Base-by-base conservation (phyloP, 2,329 filamentous ascomycete genomes). In the Aotearoamyces nothofagi region DNA sequence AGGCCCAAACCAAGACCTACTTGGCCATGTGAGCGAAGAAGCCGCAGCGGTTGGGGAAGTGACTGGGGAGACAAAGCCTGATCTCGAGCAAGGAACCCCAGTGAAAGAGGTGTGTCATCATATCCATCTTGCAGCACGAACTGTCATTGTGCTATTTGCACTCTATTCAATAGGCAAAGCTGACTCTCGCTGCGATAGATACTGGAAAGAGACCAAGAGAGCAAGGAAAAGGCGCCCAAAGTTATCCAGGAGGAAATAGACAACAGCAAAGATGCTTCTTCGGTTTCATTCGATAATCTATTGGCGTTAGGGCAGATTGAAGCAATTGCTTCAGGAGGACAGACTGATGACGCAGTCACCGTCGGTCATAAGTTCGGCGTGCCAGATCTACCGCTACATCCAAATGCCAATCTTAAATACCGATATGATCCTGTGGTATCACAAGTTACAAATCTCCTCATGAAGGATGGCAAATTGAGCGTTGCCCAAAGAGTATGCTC, bases 381-480 rank as follows among this genome's bases (percentile, higher is more conserved):
- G 37, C 84, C 84, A 1, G 58, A 62, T 19, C 56, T 75, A 32
- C 72, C 78, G 5, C 60, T 84, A 29, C 67, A 76, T 7, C 63
- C 66, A 32, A 58, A 37, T 24, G 63, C 15, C 54, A 63, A 81
- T 54, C 57, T 87, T 43, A 79, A 84, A 54, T 63, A 81, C 49
- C 72, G 90, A 45, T 92, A 96, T 50, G 79, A 94, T 49, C 72
- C 81, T 2, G 65, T 94, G 5, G 62, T 96, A 26, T 63, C 78
- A 39, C 90, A 94, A 58, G 65, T 96, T 43, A 93, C 84, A 11
- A 86, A 84, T 50, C 63, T 93, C 42, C 56, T 98, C 38, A 98
- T 96, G 87, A 63, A 65, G 44, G 70, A 96, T 54, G 90, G 90
- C 43, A 92, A 94, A 61, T 70, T 92, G 51, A 78, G 78, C 47